Evolutionary conservation across 257 asterid genomes (phyloP), one percentile per base, ranked within the genome.

Genomic region (Osmanthus fragrans): DNA sequence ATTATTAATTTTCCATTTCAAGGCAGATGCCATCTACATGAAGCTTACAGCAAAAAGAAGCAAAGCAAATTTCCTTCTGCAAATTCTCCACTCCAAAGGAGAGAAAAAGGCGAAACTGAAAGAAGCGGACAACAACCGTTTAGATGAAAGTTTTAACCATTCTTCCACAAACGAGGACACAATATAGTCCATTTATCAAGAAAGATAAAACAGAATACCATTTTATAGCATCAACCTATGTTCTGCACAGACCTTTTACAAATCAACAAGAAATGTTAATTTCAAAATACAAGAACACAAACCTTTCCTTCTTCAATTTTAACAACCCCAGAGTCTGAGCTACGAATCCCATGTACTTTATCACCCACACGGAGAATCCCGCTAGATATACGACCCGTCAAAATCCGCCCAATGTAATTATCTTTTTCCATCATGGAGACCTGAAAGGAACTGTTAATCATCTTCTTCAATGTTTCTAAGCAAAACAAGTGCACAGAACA

Each of bases 401-500:
- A 85, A 76, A 93, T 92, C 72, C 99, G 89, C 18, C 99, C 99
- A 83, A 96, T 92, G 86, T 86, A 96, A 80, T 91, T 91, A 84
- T 96, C 99, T 80, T 85, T 87, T 84, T 96, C 99, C 99, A 96
- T 93, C 99, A 96, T 96, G 67, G 99, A 96, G 82, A 96, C 99
- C 99, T 96, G 91, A 84, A 88, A 91, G 79, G 72, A 88, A 85
- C 90, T 85, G 83, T 85, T 90, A 86, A 81, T 84, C 77, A 83
- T 80, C 84, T 80, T 82, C 82, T 83, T 86, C 85, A 82, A 82
- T 72, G 81, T 76, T 80, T 71, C 80, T 75, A 78, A 69, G 73
- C 71, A 73, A 78, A 69, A 77, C 30, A 73, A 81, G 54, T 77
- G 72, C 79, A 77, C 11, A 18, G 71, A 65, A 73, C 21, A 68